Percentiles rank a stretch among this genome's conserved stretches.
Conservation (phyloP, 495 filamentous ascomycete genomes). For the Annulohypoxylon maeteangense region DNA sequence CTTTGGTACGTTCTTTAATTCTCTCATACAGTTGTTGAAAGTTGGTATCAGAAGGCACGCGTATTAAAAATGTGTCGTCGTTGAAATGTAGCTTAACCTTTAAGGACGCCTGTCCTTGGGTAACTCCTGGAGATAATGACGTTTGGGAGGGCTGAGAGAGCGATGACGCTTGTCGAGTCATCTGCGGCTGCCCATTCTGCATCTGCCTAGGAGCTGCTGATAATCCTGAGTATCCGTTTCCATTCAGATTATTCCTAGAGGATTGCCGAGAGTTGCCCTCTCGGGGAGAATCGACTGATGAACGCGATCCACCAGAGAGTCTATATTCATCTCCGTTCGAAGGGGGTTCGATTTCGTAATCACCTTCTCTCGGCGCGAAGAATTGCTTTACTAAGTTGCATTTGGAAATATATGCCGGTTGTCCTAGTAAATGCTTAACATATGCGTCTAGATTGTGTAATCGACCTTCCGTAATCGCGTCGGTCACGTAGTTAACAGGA, state of each 20-base stretch:
- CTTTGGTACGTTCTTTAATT: conserved; percentile 78
- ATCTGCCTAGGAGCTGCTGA: conserved; percentile 67
- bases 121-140: conserved; percentile 62
- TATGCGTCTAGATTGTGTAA: conserved; percentile 93
- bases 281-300: conserved; percentile 66
- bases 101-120: conserved; percentile 59
- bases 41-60: conserved; percentile 81
- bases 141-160: conserved; percentile 75
- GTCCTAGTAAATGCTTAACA: conserved; percentile 86
- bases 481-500: conserved; percentile 96
- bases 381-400: conserved; percentile 86
- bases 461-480: conserved; percentile 92
- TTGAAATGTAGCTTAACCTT: conserved; percentile 96
- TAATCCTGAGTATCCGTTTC: conserved; percentile 63
- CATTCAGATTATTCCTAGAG: conserved; percentile 75
- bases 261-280: conserved; percentile 76
- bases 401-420: conserved; percentile 83
- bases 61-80: conserved; percentile 90
- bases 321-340: conserved; percentile 74
- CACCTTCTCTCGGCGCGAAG: conserved; percentile 88
- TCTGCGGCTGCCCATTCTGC: conserved; percentile 66
- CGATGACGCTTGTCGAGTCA: conserved; percentile 78
- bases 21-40: conserved; percentile 85
- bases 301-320: conserved; percentile 76
- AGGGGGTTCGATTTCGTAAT: conserved; percentile 87